Base-by-base conservation (phyloP, 2,329 filamentous ascomycete species). In the Aspergillus fumigatiaffinis region DNA sequence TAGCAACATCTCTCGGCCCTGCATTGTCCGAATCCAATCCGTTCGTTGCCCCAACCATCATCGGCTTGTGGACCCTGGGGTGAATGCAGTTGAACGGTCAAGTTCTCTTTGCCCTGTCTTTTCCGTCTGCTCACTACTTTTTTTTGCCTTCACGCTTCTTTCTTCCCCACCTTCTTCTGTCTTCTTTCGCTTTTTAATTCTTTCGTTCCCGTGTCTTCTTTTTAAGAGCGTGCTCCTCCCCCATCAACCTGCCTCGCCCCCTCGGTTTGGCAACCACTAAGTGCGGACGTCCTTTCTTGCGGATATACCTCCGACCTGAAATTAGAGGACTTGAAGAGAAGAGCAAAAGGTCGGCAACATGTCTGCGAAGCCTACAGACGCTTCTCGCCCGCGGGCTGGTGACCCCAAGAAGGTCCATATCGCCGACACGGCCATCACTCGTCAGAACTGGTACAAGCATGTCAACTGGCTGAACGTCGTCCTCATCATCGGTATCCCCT, bases 401-500 rank as follows among this genome's bases (percentile, higher is more conserved):
- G 73, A 74, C 59, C 66, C 83, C 52, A 84, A 87, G 80, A 96
- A 95, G 79, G 84, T 88, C 70, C 91, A 96, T 77, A 94, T 96
- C 76, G 86, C 90, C 63, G 91, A 95, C 63, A 84, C 85, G 62
- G 88, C 89, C 57, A 87, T 95, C 67, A 96, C 90, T 59, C 83
- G 81, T 76, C 79, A 82, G 69, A 96, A 96, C 80, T 94, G 90
- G 90, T 87, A 92, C 79, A 88, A 92, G 79, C 92, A 96, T 73
- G 84, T 96, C 80, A 92, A 96, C 83, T 96, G 92, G 91, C 83
- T 96, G 65, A 96, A 96, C 76, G 87, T 90, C 61, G 83, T 82
- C 61, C 84, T 96, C 73, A 93, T 96, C 73, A 76, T 95, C 63
- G 81, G 88, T 65, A 83, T 96, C 49, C 92, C 92, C 46, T 60